A percentile compares a stretch with the other conserved stretches of the same genome.
Evolutionary conservation across 768 basidiomycete genomes (phyloP).

Genomic region (Tulasnella sp.): DNA sequence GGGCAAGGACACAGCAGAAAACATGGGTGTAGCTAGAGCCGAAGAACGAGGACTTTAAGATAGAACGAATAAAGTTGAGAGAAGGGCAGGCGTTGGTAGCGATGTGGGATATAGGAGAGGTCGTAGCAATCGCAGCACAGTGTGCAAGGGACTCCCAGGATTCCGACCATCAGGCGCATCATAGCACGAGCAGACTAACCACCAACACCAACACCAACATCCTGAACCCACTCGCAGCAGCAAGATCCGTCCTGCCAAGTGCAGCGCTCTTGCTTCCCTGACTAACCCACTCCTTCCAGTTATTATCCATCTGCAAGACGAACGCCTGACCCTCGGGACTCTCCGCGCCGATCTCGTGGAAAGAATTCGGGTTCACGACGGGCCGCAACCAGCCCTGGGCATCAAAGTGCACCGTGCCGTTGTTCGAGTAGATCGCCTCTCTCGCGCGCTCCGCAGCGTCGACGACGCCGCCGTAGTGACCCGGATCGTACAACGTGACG

Average conservation of each 20-base stretch:
- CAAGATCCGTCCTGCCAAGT: not conserved
- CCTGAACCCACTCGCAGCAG: not conserved
- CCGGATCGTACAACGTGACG: conserved; percentile 22
- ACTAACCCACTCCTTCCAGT: conserved; percentile 32
- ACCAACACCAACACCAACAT: too few relatives aligned
- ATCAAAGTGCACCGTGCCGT: conserved; percentile 25
- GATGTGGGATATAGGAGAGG: too few relatives aligned
- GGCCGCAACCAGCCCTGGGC: conserved; percentile 24
- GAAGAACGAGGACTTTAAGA: too few relatives aligned
- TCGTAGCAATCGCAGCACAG: too few relatives aligned
- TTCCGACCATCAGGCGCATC: too few relatives aligned
- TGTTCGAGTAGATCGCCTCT: conserved; percentile 15
- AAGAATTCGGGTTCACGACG: conserved; percentile 33
- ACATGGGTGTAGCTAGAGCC: too few relatives aligned
- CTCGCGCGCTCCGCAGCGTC: conserved; percentile 4
- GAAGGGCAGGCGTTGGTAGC: too few relatives aligned
- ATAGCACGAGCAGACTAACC: too few relatives aligned
- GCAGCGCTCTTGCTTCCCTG: conserved; percentile 2
- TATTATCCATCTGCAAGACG: conserved; percentile 36
- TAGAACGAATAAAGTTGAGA: too few relatives aligned
- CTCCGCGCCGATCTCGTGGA: conserved; percentile 27
- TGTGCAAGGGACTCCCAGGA: too few relatives aligned
- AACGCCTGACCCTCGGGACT: conserved; percentile 37
- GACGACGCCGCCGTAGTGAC: not conserved
- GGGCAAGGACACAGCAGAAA: too few relatives aligned